Base-by-base conservation (phyloP, 2,329 filamentous ascomycete genomes). In the Claviceps fusiformis region DNA sequence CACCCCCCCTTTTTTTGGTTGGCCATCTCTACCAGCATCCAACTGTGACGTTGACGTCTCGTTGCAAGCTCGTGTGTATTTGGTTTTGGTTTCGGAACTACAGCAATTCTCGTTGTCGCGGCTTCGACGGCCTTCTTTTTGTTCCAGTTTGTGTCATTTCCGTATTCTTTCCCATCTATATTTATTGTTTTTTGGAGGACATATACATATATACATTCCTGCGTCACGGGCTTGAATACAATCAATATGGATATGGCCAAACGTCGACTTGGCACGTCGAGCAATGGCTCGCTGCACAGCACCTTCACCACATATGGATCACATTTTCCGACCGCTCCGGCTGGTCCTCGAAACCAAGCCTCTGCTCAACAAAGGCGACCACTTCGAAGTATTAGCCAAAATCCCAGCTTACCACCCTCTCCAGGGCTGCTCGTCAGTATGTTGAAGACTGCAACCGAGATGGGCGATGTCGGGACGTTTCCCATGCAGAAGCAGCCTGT, bases 391-490 rank as follows among this genome's bases (percentile, higher is more conserved):
- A 67, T 75, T 56, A 71, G 72, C 52, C 71, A 75, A 55, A 74
- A 74, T 55, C 63, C 68, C 35, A 63, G 65, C 33, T 66, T 76
- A 52, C 69, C 76, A 15, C 70, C 68, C 49, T 77, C 71, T 1
- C 77, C 79, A 0, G 78, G 75, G 5, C 77, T 77, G 2, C 68
- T 83, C n/a, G 76, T 82, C 60, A 77, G 79, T 64, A 83, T 85
- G 81, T 70, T 85, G 56, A 84, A 79, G 68, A 84, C 77, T 3
- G 83, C 79, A 1, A 84, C 81, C 0, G 82, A 85, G 62, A 82
- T 80, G 9, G 81, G 81, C n/a, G 80, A 85, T 60, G 81, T 82
- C 59, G 80, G 80, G 5, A 67, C 78, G 52, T 83, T 83, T 64
- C 80, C 77, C 53, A 79, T 81, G 60, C 73, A 61, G 41, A 60